Evolutionary conservation across 192 early-diverging fungal genomes (phyloP).

Genomic region (Gaertneriomyces semiglobifer): DNA sequence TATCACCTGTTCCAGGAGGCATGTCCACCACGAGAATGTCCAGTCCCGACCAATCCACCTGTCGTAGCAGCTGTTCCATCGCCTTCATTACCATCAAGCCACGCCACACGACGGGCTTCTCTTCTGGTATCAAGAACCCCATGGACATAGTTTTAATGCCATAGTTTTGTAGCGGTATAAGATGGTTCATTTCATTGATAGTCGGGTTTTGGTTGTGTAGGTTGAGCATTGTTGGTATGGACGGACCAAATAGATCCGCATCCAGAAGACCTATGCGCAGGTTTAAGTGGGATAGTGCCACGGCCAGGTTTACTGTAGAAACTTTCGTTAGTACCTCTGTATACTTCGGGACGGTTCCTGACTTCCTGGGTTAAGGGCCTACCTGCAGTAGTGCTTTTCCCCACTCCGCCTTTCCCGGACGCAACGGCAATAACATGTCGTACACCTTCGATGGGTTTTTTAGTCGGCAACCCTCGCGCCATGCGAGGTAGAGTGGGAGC

Average conservation of each 20-base stretch:
- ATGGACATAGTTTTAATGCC: slow-evolving; percentile 89
- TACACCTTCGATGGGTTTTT: slow-evolving; percentile 67
- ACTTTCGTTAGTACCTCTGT: background rate
- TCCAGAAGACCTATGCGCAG: slow-evolving; percentile 69
- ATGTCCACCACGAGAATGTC: slow-evolving; percentile 85
- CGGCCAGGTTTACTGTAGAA: slow-evolving; percentile 67
- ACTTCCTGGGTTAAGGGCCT: background rate
- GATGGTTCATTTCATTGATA: slow-evolving; percentile 48
- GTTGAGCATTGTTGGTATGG: slow-evolving; percentile 81
- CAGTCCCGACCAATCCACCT: slow-evolving; percentile 74
- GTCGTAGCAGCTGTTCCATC: slow-evolving; percentile 76
- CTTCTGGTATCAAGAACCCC: slow-evolving; percentile 77
- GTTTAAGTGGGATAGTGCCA: slow-evolving; percentile 58
- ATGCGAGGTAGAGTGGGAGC: slow-evolving; percentile 23
- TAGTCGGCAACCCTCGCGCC: slow-evolving; percentile 63
- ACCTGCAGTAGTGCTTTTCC: slow-evolving; percentile 85
- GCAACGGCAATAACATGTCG: slow-evolving; percentile 75
- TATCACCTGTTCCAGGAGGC: slow-evolving; percentile 93
- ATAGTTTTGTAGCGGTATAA: slow-evolving; percentile 77
- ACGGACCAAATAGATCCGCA: slow-evolving; percentile 92
- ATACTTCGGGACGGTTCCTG: background rate
- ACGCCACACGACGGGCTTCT: slow-evolving; percentile 80
- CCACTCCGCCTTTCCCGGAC: slow-evolving; percentile 89
- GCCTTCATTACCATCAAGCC: slow-evolving; percentile 96
- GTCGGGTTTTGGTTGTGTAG: slow-evolving; percentile 66